Evolutionary conservation across 179 eudicot species (phyloP).

Genomic region (Corrigiola litoralis): DNA sequence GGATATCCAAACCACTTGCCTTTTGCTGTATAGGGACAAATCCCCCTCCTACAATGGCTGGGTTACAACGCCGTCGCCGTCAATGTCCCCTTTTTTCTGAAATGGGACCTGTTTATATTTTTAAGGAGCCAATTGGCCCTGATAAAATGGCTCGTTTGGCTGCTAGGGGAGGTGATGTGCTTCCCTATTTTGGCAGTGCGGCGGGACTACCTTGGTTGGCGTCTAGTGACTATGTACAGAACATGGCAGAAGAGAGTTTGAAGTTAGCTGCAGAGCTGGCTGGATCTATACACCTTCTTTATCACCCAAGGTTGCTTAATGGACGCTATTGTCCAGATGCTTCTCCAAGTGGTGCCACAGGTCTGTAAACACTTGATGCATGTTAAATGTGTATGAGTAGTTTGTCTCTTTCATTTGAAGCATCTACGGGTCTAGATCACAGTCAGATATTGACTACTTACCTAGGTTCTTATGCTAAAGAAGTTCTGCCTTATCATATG

Average conservation of each 20-base stretch:
- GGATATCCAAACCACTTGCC: conserved; percentile 91
- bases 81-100: conserved; percentile 99
- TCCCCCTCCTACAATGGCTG: conserved; percentile 98
- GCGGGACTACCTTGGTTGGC: conserved; percentile 93
- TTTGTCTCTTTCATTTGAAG: conserved; percentile 2
- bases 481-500: neutral
- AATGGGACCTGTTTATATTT: conserved; percentile 97
- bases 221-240: conserved; percentile 60
- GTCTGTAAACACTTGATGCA: conserved; percentile 30
- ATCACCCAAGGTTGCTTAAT: conserved; percentile 88
- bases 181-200: conserved; percentile 87
- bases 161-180: conserved; percentile 90
- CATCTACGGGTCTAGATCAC: no score
- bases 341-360: conserved; percentile 97
- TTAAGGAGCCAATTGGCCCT: conserved; percentile 87
- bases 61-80: conserved; percentile 95
- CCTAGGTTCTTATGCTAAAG: neutral
- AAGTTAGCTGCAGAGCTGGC: conserved; percentile 79
- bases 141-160: conserved; percentile 92
- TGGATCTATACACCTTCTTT: conserved; percentile 78
- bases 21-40: conserved; percentile 98
- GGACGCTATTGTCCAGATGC: conserved; percentile 99
- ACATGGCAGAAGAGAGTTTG: conserved; percentile 74
- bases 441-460: no score
- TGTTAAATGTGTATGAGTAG: neutral